Percentiles rank a stretch among this genome's conserved stretches.
Evolutionary conservation across 495 filamentous ascomycete species (phyloP).

Genomic region (Cladorrhinum samala): DNA sequence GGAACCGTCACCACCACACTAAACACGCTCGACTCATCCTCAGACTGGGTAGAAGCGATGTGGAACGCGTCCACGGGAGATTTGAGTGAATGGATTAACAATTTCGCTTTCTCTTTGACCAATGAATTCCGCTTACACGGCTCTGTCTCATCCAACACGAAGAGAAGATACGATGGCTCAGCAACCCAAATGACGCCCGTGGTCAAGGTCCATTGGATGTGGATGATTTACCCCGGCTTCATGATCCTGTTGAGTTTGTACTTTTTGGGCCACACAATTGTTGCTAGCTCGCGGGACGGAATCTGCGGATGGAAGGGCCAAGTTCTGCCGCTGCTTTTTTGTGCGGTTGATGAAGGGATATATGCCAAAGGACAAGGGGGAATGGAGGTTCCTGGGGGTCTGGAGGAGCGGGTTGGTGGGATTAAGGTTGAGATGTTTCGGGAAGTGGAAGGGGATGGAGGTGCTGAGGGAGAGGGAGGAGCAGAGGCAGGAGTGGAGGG

Average conservation of each 20-base stretch:
- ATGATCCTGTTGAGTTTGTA: conserved; percentile 29
- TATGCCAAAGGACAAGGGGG: conserved; percentile 25
- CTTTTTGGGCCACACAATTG: conserved; percentile 30
- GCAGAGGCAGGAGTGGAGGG: neutral
- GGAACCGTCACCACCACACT: conserved; percentile 24
- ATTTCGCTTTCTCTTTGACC: conserved; percentile 29
- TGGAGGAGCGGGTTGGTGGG: conserved; percentile 25
- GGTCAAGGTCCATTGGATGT: conserved; percentile 32
- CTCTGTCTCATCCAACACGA: neutral
- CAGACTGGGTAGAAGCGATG: conserved; percentile 37
- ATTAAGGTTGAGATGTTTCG: conserved; percentile 29
- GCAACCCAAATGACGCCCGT: conserved; percentile 27
- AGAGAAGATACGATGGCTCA: conserved; percentile 20
- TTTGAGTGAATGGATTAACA: conserved; percentile 25
- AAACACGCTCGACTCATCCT: conserved; percentile 25
- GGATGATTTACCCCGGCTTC: conserved; percentile 32
- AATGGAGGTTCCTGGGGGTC: conserved; percentile 32
- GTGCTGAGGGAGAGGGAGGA: neutral
- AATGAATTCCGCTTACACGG: conserved; percentile 29
- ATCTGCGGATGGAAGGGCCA: conserved; percentile 35
- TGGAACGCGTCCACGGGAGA: conserved; percentile 22
- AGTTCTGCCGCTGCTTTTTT: conserved; percentile 34
- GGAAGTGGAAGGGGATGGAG: neutral
- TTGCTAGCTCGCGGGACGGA: conserved; percentile 24
- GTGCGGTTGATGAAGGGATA: conserved; percentile 29